Conservation (phyloP, 2,329 filamentous ascomycete species). For the Fulvia fulva region DNA sequence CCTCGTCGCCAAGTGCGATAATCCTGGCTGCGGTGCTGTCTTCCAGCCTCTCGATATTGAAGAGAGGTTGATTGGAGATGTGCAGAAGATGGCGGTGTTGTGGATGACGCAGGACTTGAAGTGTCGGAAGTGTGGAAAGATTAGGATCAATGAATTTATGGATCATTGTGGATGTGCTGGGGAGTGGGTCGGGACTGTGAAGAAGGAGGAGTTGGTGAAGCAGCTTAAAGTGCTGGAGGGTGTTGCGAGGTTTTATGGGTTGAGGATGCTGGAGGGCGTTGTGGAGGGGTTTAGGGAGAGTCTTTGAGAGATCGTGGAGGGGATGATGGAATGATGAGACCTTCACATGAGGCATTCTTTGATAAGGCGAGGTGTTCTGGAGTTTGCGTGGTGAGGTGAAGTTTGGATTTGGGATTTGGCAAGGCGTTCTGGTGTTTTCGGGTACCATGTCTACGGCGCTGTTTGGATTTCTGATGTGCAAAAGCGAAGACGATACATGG, state of each 20-base stretch:
- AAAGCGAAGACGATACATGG: neutral
- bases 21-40: slow-evolving; percentile 58
- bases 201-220: slow-evolving; percentile 61
- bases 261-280: slow-evolving; percentile 76
- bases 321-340: neutral
- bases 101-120: slow-evolving; percentile 91
- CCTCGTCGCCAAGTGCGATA: slow-evolving; percentile 51
- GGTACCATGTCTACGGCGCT: neutral
- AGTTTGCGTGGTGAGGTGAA: neutral
- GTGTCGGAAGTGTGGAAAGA: slow-evolving; percentile 64
- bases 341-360: neutral
- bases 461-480: neutral
- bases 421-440: neutral
- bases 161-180: slow-evolving; percentile 94
- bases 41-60: slow-evolving; percentile 79
- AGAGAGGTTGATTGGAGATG: slow-evolving; percentile 71
- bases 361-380: neutral
- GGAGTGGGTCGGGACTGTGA: slow-evolving; percentile 70
- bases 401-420: neutral
- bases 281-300: slow-evolving; percentile 40
- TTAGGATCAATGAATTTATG: slow-evolving; percentile 88
- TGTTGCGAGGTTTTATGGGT: slow-evolving; percentile 73
- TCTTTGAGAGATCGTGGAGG: neutral
- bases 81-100: slow-evolving; percentile 69
- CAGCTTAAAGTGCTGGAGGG: slow-evolving; percentile 66